These are phyloP conservation scores for Metarhizium guizhouense DNA, from an alignment of 2,329 filamentous ascomycete genomes.

Conservation along the genomic window DNA sequence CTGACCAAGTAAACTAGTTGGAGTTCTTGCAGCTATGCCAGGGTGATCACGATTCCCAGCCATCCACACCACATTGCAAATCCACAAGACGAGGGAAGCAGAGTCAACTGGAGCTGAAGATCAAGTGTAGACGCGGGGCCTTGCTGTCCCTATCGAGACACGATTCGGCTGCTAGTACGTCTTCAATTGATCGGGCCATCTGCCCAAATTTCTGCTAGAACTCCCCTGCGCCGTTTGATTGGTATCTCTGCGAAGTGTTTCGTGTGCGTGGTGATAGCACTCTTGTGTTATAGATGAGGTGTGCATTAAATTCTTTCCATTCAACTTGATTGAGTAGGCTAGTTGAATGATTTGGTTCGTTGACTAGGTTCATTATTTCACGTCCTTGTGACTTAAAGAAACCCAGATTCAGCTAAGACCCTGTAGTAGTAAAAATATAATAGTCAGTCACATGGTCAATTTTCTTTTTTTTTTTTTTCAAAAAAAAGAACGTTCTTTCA, in stretches of 20 bases:
- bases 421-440: constrained; percentile 22
- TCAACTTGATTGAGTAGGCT: background rate
- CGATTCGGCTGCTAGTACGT: background rate
- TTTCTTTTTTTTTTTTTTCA: too few species aligned
- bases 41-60: background rate
- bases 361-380: constrained; percentile 2
- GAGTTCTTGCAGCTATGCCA: background rate
- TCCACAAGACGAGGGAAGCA: background rate
- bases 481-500: too few species aligned
- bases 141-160: background rate
- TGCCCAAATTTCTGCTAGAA: background rate
- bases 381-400: constrained; percentile 34
- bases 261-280: background rate
- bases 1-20: background rate
- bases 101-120: background rate
- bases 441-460: background rate
- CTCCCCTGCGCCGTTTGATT: background rate
- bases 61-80: background rate
- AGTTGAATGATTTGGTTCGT: background rate
- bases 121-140: background rate
- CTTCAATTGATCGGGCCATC: background rate
- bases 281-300: background rate
- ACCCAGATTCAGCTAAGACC: constrained; percentile 52
- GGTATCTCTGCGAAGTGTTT: background rate
- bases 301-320: background rate